These are phyloP conservation scores for Trebouxia sp. DNA, from an alignment of 139 green algal species.

Conservation along the genomic window DNA sequence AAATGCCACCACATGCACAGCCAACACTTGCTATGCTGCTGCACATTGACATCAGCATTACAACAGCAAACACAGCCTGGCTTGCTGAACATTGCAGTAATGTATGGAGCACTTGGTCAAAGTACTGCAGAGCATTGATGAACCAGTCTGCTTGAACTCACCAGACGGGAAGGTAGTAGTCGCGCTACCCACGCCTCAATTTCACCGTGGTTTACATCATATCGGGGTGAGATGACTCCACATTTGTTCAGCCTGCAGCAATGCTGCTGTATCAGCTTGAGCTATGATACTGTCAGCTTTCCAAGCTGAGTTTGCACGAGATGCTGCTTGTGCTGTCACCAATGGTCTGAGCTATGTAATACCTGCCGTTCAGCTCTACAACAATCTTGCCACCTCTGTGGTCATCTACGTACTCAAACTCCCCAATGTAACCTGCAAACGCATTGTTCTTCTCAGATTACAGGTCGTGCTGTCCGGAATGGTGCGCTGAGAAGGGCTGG, in stretches of 20 bases:
- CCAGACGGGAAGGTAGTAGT: conserved; percentile 95
- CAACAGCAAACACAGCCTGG: too few species aligned
- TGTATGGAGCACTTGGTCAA: not conserved
- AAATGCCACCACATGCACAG: not conserved
- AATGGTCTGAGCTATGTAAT: too few species aligned
- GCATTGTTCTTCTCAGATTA: not conserved
- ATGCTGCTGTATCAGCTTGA: not conserved
- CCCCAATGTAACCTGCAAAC: conserved; percentile 96
- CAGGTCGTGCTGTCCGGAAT: not conserved
- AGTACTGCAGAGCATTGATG: not conserved
- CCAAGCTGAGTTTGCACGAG: too few species aligned
- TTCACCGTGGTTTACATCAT: conserved; percentile 82
- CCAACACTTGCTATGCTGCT: not conserved
- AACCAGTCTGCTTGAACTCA: conserved; percentile 9
- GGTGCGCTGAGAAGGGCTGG: too few species aligned
- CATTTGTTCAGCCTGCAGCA: conserved; percentile 98
- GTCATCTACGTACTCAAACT: conserved; percentile 99
- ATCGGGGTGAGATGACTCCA: conserved; percentile 97
- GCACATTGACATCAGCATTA: too few species aligned
- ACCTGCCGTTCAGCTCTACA: conserved; percentile 96
- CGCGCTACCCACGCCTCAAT: conserved; percentile 95
- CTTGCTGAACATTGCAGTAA: not conserved
- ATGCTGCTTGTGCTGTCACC: too few species aligned
- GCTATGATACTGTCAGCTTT: too few species aligned
- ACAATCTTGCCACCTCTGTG: conserved; percentile 98